Percentiles rank a stretch among this genome's conserved stretches.
Conservation (phyloP, 257 asterid species). For the Nicotiana paniculata region DNA sequence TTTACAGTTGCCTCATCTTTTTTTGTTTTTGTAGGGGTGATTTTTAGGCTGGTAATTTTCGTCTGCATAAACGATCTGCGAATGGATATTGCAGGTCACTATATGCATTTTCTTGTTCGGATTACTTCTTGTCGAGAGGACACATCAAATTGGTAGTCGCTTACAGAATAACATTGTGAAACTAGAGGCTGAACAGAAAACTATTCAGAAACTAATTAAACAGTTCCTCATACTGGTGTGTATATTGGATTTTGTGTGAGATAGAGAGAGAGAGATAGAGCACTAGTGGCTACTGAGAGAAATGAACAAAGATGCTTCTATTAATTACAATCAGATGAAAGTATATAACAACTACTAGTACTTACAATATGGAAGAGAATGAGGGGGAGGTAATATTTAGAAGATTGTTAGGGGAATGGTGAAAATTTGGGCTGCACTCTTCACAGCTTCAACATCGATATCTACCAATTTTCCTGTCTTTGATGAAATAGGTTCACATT, state of each 20-base stretch:
- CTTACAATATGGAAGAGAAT: neutral
- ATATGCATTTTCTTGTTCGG: neutral
- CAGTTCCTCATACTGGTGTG: neutral
- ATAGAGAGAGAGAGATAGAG: neutral
- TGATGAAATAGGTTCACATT: conserved; percentile 28
- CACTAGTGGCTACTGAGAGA: neutral
- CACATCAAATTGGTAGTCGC: neutral
- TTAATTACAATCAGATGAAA: no score
- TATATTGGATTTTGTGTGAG: neutral
- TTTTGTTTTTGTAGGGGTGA: neutral
- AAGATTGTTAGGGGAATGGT: no score
- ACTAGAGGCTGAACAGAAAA: neutral
- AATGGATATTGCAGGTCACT: neutral
- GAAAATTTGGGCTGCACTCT: no score
- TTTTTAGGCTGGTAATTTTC: neutral
- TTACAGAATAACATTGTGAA: neutral
- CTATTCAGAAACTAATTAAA: neutral
- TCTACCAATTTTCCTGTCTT: no score
- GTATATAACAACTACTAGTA: no score
- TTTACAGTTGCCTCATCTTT: no score
- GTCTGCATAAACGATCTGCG: neutral
- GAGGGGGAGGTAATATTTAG: no score
- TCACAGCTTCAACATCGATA: no score
- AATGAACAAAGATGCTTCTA: neutral
- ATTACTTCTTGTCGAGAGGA: neutral